A percentile compares a stretch with the other conserved stretches of the same genome.
Evolutionary conservation across 176 grass and related monocot species (phyloP).

Genomic region (Aechmea fasciata): DNA sequence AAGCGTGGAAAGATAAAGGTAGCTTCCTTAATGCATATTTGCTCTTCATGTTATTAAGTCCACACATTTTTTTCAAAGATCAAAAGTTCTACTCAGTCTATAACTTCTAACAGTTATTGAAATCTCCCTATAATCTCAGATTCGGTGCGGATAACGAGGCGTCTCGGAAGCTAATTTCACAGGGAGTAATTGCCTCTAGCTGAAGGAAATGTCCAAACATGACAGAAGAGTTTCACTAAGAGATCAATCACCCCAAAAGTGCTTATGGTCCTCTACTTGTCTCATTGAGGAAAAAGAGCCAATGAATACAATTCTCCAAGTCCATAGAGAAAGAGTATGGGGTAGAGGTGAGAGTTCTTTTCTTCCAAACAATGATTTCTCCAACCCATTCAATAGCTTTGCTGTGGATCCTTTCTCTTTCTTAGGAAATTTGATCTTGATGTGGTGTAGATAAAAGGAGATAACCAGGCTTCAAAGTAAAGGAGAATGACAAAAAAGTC

Average conservation of each 20-base stretch:
- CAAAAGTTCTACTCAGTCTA: background rate
- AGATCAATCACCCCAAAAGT: conserved; percentile 4
- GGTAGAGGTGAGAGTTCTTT: background rate
- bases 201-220: background rate
- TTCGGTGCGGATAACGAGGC: background rate
- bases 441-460: background rate
- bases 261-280: background rate
- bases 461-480: conserved; percentile 1
- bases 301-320: background rate
- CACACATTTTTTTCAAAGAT: background rate
- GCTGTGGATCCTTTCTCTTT: background rate
- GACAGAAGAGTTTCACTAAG: background rate
- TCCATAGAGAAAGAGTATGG: background rate
- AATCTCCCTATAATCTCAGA: background rate
- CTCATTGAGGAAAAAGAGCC: background rate
- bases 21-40: too few relatives aligned
- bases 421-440: conserved; percentile 3
- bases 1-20: too few relatives aligned
- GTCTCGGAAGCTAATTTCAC: background rate
- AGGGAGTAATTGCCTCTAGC: background rate
- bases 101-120: background rate
- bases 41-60: too few relatives aligned
- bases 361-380: background rate
- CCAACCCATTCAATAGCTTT: background rate
- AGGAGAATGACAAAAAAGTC: background rate